Conservation (phyloP, 2,329 filamentous ascomycete genomes). For the Aspergillus persii region DNA sequence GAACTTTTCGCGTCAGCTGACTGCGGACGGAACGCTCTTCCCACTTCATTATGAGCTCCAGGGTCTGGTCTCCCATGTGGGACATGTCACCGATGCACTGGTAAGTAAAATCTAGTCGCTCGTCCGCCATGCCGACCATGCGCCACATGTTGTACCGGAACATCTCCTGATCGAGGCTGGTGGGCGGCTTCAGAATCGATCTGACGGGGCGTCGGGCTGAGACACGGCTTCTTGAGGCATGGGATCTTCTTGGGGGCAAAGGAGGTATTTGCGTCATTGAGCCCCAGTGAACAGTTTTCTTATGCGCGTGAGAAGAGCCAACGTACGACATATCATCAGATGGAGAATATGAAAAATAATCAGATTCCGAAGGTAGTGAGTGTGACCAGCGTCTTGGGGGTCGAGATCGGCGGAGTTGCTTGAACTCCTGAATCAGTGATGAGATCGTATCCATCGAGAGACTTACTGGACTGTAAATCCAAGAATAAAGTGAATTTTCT, state of each 20-base stretch:
- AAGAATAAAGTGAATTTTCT: background rate
- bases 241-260: background rate
- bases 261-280: background rate
- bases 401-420: background rate
- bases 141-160: constrained; percentile 11
- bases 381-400: background rate
- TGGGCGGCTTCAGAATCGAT: constrained; percentile 15
- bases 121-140: constrained; percentile 3
- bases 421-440: background rate
- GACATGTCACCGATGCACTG: background rate
- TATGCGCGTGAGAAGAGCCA: background rate
- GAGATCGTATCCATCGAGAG: background rate
- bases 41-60: constrained; percentile 4
- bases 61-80: constrained; percentile 2
- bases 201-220: background rate
- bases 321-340: background rate
- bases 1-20: background rate
- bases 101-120: constrained; percentile 8
- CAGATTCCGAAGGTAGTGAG: background rate
- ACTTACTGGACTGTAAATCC: background rate
- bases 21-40: constrained; percentile 8
- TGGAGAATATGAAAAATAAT: background rate
- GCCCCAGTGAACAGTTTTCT: constrained; percentile 8
- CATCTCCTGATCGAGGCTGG: constrained; percentile 14
- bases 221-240: background rate